These are phyloP conservation scores for Mortierella claussenii DNA, from an alignment of 192 early-diverging fungal species.

Conservation along the genomic window DNA sequence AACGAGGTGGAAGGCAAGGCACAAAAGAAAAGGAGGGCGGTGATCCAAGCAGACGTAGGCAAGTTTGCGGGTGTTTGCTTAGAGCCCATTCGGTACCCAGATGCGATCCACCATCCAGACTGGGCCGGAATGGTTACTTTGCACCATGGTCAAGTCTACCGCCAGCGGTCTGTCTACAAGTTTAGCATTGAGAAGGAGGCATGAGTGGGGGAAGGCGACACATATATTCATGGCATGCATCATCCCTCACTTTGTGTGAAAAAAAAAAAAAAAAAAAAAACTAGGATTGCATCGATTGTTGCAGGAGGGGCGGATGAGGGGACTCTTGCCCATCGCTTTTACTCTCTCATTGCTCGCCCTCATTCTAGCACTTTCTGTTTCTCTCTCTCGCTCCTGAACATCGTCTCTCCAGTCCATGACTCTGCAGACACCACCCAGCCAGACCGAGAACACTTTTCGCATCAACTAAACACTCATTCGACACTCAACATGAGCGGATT, in stretches of 20 bases:
- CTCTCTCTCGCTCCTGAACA: no score
- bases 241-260: background rate
- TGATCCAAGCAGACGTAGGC: conserved; percentile 59
- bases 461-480: no score
- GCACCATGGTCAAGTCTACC: conserved; percentile 30
- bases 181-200: conserved; percentile 5
- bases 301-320: no score
- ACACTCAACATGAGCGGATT: conserved; percentile 30
- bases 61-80: conserved; percentile 76
- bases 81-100: conserved; percentile 69
- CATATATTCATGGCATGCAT: no score
- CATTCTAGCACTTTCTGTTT: no score
- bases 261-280: background rate
- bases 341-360: no score
- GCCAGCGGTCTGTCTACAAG: conserved; percentile 34
- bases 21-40: conserved; percentile 49
- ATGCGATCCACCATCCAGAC: conserved; percentile 58
- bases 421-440: no score
- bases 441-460: no score
- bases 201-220: no score
- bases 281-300: no score
- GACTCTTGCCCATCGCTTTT: no score
- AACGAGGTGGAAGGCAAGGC: background rate
- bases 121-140: conserved; percentile 42
- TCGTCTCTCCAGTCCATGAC: no score